Conservation (phyloP, 495 filamentous ascomycete genomes). For the Neurospora sp. region DNA sequence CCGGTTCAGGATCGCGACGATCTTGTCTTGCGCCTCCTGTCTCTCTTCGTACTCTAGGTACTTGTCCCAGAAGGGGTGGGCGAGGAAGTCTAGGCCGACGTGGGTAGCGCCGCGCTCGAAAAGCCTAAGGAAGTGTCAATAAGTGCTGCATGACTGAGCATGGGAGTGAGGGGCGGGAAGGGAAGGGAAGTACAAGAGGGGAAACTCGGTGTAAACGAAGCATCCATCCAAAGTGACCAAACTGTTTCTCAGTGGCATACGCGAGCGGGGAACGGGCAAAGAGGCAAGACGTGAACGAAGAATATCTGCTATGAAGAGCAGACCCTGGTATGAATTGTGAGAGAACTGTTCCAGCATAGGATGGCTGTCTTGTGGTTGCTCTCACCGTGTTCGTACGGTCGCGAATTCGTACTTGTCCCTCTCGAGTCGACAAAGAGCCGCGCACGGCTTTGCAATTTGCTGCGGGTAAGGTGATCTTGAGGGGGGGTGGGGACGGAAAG, state of each 20-base stretch:
- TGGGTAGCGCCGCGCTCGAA: conserved; percentile 82
- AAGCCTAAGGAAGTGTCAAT: conserved; percentile 61
- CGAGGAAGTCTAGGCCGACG: conserved; percentile 87
- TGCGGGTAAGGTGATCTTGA: conserved; percentile 40
- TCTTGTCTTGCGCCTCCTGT: conserved; percentile 73
- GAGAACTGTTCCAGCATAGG: conserved; percentile 40
- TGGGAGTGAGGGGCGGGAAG: conserved; percentile 33
- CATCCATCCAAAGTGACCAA: conserved; percentile 41
- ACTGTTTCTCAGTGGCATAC: conserved; percentile 31
- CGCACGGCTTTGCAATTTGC: conserved; percentile 20
- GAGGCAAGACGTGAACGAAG: conserved; percentile 34
- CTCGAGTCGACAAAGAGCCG: conserved; percentile 19
- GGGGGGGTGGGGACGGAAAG: conserved; percentile 53
- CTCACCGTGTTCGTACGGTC: conserved; percentile 39
- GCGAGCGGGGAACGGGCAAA: conserved; percentile 31
- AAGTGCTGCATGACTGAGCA: conserved; percentile 21
- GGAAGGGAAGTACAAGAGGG: conserved; percentile 49
- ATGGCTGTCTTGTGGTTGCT: conserved; percentile 40
- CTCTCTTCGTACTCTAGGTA: conserved; percentile 95
- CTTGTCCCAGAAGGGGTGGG: conserved; percentile 98
- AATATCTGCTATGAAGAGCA: conserved; percentile 34
- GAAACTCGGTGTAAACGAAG: conserved; percentile 41
- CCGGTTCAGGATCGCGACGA: conserved; percentile 76
- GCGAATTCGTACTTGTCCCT: conserved; percentile 11
- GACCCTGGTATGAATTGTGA: conserved; percentile 51